Evolutionary conservation across 2,329 filamentous ascomycete genomes (phyloP), one percentile per base, ranked within the genome.

Genomic region (Ascochyta koolunga): DNA sequence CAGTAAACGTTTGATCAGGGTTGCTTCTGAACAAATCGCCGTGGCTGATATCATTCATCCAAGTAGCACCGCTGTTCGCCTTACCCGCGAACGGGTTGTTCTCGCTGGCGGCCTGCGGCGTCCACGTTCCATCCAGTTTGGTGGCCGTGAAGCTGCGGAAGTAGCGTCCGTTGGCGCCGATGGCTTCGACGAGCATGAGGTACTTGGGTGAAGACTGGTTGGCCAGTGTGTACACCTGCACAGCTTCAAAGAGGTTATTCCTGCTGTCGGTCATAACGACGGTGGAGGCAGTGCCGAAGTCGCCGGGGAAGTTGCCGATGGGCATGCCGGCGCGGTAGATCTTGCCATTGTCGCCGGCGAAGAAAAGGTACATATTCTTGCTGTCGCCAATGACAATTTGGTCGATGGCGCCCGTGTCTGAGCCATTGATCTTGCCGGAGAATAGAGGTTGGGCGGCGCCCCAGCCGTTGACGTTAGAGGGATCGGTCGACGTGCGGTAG

Each of bases 1-100:
- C 68, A 0, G 82, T 80, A 74, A 86, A 81, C 1, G 84, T 89
- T 76, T 89, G 81, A 62, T 89, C 86, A 2, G 80, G 67, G 62
- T 78, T 82, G 52, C 58, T 77, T 54, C 86, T 80, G 51, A 88
- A 65, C 35, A 88, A 68, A 57, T 89, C 86, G 31, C 86, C 86
- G 64, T 88, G 85, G 66, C 82, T 86, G 67, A 89, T 87, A 55
- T 87, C 84, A 68, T 87, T 83, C 40, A 85, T 87, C 86, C 86
- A 89, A 16, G 79, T 79, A 1, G 84, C 84, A 32, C 83, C 86
- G 43, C 80, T 86, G 74, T 88, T 89, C 24, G 80, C 83, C 76
- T 86, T 86, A 62, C 86, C 84, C n/a, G 86, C 86, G 55, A 89
- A 89, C 0, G 86, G 85, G n/a, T 71, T 75, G 61, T 65, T 71